Evolutionary conservation across 176 grass and related monocot genomes (phyloP).

Genomic region (Neostapfia colusana): DNA sequence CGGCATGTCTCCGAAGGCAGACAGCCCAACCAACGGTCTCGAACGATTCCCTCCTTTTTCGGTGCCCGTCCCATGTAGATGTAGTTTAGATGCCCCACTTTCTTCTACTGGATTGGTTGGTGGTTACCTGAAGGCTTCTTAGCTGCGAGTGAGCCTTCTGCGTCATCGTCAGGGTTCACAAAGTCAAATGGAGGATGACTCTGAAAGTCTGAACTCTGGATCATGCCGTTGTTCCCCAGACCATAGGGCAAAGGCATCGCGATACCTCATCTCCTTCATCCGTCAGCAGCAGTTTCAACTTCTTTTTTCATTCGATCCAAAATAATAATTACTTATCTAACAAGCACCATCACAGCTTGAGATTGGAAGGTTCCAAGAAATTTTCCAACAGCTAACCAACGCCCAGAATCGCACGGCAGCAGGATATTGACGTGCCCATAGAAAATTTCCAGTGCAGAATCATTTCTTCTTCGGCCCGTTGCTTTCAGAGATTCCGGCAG

Average conservation of each 20-base stretch:
- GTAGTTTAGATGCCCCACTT: too few species aligned
- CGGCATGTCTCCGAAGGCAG: constrained; percentile 21
- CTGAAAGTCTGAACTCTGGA: not conserved
- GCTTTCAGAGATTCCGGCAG: constrained; percentile 34
- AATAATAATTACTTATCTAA: too few species aligned
- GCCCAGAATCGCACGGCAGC: too few species aligned
- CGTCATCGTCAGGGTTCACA: not conserved
- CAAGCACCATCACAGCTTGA: too few species aligned
- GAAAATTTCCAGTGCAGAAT: not conserved
- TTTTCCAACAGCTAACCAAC: too few species aligned
- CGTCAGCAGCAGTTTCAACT: too few species aligned
- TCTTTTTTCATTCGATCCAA: too few species aligned
- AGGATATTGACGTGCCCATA: not conserved
- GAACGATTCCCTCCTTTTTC: constrained; percentile 33
- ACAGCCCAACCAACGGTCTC: constrained; percentile 51
- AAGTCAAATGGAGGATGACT: constrained; percentile 28
- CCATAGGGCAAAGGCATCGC: too few species aligned
- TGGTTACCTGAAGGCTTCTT: constrained; percentile 3
- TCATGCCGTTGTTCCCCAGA: not conserved
- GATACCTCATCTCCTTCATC: too few species aligned
- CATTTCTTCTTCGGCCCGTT: constrained; percentile 18
- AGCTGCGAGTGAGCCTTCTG: constrained; percentile 1
- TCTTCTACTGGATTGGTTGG: not conserved
- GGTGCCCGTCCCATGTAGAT: not conserved
- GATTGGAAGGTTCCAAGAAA: too few species aligned